These are phyloP conservation scores for Monosporascus sp. DNA, from an alignment of 2,329 filamentous ascomycete species.

Conservation along the genomic window DNA sequence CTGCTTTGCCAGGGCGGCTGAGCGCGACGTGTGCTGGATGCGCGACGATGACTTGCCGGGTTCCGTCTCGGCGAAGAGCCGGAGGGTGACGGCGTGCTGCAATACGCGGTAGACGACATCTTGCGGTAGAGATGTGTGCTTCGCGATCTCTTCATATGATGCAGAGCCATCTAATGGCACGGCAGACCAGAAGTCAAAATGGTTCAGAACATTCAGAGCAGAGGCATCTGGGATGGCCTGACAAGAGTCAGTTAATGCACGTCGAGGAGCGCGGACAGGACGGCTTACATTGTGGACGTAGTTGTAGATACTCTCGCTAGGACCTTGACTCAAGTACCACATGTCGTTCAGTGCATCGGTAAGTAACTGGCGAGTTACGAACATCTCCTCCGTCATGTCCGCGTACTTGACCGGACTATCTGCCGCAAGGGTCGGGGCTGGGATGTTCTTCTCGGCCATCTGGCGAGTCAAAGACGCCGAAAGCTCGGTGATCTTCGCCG, in stretches of 20 bases:
- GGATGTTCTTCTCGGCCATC: constrained; percentile 37
- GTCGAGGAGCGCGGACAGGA: background rate
- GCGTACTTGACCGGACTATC: constrained; percentile 39
- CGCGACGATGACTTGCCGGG: constrained; percentile 18
- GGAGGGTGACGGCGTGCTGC: constrained; percentile 33
- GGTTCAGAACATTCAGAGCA: constrained; percentile 42
- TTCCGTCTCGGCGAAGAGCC: constrained; percentile 30
- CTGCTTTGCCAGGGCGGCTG: constrained; percentile 30
- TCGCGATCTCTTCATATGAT: constrained; percentile 35
- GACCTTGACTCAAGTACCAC: constrained; percentile 40
- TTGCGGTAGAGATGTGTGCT: constrained; percentile 30
- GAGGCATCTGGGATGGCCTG: constrained; percentile 40
- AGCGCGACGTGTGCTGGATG: constrained; percentile 33
- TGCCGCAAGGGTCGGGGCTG: constrained; percentile 35
- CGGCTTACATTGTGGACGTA: constrained; percentile 34
- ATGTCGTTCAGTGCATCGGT: constrained; percentile 42
- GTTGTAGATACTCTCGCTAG: constrained; percentile 45
- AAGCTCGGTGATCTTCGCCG: constrained; percentile 40
- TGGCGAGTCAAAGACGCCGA: constrained; percentile 34
- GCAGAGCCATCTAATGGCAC: constrained; percentile 43
- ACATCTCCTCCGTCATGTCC: constrained; percentile 36
- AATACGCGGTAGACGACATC: constrained; percentile 34
- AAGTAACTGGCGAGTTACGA: constrained; percentile 38
- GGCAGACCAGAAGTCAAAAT: constrained; percentile 47
- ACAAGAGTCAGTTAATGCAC: constrained; percentile 2